Base-by-base conservation (phyloP, 805 yeast species). In the Myxozyma lipomycoides region DNA sequence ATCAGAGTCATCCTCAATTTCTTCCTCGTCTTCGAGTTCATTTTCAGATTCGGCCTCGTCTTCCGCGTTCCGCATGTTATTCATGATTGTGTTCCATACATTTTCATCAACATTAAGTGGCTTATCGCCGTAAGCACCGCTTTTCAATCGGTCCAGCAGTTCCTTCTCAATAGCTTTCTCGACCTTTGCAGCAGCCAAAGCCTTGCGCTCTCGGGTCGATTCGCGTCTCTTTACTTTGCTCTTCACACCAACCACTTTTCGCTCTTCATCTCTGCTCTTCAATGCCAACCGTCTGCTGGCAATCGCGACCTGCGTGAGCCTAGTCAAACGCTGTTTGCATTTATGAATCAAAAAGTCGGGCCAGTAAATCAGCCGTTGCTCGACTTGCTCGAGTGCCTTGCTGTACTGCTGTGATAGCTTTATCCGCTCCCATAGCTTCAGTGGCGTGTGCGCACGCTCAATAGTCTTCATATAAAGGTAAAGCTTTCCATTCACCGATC, bases 71-170 rank as follows among this genome's bases (percentile, higher is more conserved):
- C 74, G 82, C 60, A 78, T 78, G 56, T 73, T 77, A 55, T 90
- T 89, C 73, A 93, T 78, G 22, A 93, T 95, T 73, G 83, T 86
- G 77, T 84, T 84, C 98, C 98, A 93, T 53, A 93, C 81, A 71
- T 83, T 83, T 64, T 91, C 96, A 63, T 93, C 98, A 34, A 93
- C 98, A 64, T 93, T 93, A 66, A 93, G 75, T 49, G 98, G 98
- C 69, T 91, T 87, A 66, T 93, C 98, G 59, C 98, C 98, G 67
- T 93, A 93, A 1, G 98, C 98, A 55, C 98, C 98, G 64, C 91
- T 82, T 81, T 93, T 93, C 65, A 93, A 78, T 70, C 98, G 82
- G 48, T 90, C 96, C 64, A 93, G 76, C 59, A 93, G 77, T 70
- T 93, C 98, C 72, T 88, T 88, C 70, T 93, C 98, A 61, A 93